These are phyloP conservation scores for Podospora bellae-mahoneyi DNA, from an alignment of 495 filamentous ascomycete species.

Conservation along the genomic window DNA sequence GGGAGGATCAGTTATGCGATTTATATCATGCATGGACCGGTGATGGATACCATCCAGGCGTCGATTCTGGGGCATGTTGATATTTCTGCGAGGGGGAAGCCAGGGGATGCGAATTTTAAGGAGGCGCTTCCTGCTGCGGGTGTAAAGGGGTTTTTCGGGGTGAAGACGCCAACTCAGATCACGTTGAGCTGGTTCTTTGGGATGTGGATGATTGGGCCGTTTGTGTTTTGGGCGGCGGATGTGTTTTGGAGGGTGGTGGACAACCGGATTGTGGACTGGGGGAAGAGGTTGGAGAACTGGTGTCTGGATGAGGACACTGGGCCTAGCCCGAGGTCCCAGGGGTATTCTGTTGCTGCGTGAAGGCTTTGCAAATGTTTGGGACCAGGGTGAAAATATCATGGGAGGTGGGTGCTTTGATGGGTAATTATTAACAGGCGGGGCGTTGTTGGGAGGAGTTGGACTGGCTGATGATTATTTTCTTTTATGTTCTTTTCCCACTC, in stretches of 20 bases:
- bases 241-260: conserved; percentile 59
- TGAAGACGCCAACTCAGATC: conserved; percentile 48
- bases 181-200: conserved; percentile 51
- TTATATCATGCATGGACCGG: conserved; percentile 59
- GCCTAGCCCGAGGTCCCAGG: conserved; percentile 21
- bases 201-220: conserved; percentile 47
- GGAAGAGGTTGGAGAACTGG: conserved; percentile 50
- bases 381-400: not conserved
- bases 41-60: conserved; percentile 50
- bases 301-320: conserved; percentile 32
- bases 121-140: conserved; percentile 27
- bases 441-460: not conserved
- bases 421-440: not conserved
- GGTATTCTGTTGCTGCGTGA: conserved; percentile 1
- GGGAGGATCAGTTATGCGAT: conserved; percentile 60
- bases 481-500: not conserved
- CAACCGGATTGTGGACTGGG: conserved; percentile 54
- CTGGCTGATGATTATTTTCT: not conserved
- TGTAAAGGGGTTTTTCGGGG: conserved; percentile 53
- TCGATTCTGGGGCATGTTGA: conserved; percentile 37
- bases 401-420: not conserved
- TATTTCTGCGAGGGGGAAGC: conserved; percentile 23
- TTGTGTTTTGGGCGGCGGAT: conserved; percentile 58
- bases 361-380: not conserved
- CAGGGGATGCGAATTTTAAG: conserved; percentile 27